Base-by-base conservation (phyloP, 75 land plant genomes). In the Isoetes taiwanensis region DNA sequence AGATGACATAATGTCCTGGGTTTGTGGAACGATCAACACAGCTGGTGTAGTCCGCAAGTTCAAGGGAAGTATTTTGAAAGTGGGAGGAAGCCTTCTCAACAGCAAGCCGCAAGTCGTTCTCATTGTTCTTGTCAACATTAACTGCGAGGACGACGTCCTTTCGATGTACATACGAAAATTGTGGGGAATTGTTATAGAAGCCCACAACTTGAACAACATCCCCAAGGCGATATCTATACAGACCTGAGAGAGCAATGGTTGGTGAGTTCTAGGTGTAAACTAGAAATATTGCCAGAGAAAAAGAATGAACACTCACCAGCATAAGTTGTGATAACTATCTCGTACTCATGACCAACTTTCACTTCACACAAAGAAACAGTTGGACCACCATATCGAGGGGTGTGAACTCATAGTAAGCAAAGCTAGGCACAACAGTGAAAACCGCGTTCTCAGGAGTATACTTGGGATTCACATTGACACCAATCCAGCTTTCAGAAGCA, bases 1-100 rank as follows among this genome's bases (percentile, higher is more conserved):
- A 85, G 11, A 85, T 75, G 5, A 75, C 58, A 58, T 85, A 81
- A 58, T 76, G 81, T 0, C 85, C 88, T 5, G 81, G 85, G n/a
- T 60, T 46, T 14, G 41, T 11, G 0, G 77, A 62, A 17, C 62
- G 0, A 67, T 86, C 79, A 0, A 72, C 76, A 33, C 65, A 57
- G 82, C 79, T 81, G 0, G 79, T 84, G 72, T 75, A 81, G 35
- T 84, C 89, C 0, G 71, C 62, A 9, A 81, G 74, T 65, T 78
- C 77, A 26, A 72, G n/a, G n/a, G n/a, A n/a, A 4, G 25, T n/a
- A n/a, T n/a, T 6, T 43, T 24, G 11, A 21, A 28, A 80, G 59
- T 9, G 73, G 10, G 24, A 54, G 30, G 1, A 59, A 31, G n/a
- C 76, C 17, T 30, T 57, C 10, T 71, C 78, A 17, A 81, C 75